phyloP scores from a whole-genome alignment of 1,284 basidiomycete genomes.

The Apiotrichum mycotoxinovorans region DNA sequence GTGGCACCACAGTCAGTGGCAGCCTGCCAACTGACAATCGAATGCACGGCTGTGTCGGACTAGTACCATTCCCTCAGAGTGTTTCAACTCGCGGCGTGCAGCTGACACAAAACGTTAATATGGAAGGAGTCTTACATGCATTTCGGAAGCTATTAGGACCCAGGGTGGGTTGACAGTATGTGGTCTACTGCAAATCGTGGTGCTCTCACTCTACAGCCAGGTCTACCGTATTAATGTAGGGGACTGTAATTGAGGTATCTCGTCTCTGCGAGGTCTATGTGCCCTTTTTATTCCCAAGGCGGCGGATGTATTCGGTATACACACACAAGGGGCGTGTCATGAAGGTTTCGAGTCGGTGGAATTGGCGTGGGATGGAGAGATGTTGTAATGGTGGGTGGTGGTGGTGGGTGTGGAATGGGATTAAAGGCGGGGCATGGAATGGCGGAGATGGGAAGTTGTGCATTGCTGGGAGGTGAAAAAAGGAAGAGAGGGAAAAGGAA shows the following conservation, averaged over 20 bases:
- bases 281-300: not conserved
- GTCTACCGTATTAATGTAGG: not conserved
- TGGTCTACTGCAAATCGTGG: not conserved
- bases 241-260: not conserved
- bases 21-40: too few species aligned
- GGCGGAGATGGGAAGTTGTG: not conserved
- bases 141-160: constrained; percentile 4
- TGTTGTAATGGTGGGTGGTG: too few species aligned
- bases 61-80: too few species aligned
- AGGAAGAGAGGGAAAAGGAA: not conserved
- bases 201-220: not conserved
- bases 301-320: not conserved
- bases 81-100: too few species aligned
- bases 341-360: not conserved
- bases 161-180: not conserved
- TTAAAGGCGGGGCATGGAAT: not conserved
- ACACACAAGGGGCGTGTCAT: not conserved
- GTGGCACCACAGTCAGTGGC: too few species aligned
- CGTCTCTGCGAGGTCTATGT: not conserved
- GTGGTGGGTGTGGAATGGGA: not conserved
- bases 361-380: too few species aligned
- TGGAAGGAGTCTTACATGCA: constrained; percentile 1
- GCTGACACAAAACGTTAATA: not conserved
- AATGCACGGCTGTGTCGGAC: too few species aligned
- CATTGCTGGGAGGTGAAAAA: too few species aligned